Evolutionary conservation across 768 basidiomycete species (phyloP).

Genomic region (Exidia glandulosa): DNA sequence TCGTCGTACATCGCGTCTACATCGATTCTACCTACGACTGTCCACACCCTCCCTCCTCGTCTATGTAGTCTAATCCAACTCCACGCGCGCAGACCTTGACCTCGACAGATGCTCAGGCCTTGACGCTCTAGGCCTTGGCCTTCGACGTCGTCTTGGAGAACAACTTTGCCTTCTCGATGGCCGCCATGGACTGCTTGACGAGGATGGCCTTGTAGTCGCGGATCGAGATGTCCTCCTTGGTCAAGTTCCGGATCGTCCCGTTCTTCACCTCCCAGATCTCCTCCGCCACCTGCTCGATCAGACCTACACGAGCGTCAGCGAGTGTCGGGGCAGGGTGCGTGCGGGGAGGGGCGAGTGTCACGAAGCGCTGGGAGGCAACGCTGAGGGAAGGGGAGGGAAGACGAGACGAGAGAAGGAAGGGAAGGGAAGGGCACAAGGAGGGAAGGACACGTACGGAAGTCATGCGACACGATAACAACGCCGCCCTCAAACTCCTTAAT

Average conservation of each 20-base stretch:
- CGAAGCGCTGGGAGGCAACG: too few species aligned
- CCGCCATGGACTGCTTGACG: constrained; percentile 62
- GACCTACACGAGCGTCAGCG: constrained; percentile 33
- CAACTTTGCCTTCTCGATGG: constrained; percentile 88
- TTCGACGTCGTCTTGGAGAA: constrained; percentile 75
- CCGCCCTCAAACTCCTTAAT: constrained; percentile 98
- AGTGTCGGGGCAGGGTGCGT: constrained; percentile 1
- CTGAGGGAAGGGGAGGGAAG: neutral
- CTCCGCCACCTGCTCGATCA: constrained; percentile 96
- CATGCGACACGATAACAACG: constrained; percentile 98
- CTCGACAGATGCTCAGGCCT: too few species aligned
- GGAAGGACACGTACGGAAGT: constrained; percentile 68
- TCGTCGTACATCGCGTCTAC: too few species aligned
- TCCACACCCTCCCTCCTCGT: too few species aligned
- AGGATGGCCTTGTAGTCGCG: constrained; percentile 87
- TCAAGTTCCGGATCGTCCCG: constrained; percentile 85
- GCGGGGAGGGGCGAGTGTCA: too few species aligned
- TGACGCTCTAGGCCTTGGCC: constrained; percentile 63
- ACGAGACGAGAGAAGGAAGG: neutral
- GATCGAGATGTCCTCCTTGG: constrained; percentile 84
- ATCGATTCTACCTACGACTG: too few species aligned
- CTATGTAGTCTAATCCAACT: too few species aligned
- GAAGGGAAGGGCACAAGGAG: neutral
- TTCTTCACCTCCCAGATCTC: constrained; percentile 99
- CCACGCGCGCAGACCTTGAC: too few species aligned